phyloP scores from a whole-genome alignment of 306 rosid species.

The Lotus japonicus region DNA sequence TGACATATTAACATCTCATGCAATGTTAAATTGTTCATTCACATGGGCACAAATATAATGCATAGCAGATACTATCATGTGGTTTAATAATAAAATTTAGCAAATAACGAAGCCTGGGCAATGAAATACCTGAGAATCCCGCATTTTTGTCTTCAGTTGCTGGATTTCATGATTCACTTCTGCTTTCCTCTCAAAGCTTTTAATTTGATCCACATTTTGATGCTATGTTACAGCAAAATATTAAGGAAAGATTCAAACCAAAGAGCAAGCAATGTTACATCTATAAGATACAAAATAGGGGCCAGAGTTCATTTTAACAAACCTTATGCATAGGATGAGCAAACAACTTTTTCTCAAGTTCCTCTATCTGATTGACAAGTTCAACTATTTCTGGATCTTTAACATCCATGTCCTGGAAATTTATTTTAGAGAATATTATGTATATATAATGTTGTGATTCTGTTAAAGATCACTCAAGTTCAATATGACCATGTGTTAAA shows the following conservation, averaged over 20 bases:
- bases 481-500: neutral
- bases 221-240: slow-evolving; percentile 39
- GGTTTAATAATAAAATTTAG: slow-evolving; percentile 1
- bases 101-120: slow-evolving; percentile 1
- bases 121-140: slow-evolving; percentile 86
- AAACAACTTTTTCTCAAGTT: slow-evolving; percentile 67
- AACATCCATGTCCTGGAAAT: slow-evolving; percentile 78
- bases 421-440: neutral
- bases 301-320: slow-evolving; percentile 21
- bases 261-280: neutral
- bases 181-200: slow-evolving; percentile 90
- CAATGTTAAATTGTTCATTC: neutral
- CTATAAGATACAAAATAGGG: slow-evolving; percentile 13
- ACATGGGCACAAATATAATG: neutral
- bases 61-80: neutral
- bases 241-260: slow-evolving; percentile 17
- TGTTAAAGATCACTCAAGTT: neutral
- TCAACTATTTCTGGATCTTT: slow-evolving; percentile 74
- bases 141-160: slow-evolving; percentile 83
- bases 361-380: slow-evolving; percentile 75
- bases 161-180: slow-evolving; percentile 95
- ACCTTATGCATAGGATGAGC: slow-evolving; percentile 91
- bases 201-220: slow-evolving; percentile 77
- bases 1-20: slow-evolving; percentile 1
- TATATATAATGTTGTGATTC: neutral